A percentile compares a stretch with the other conserved stretches of the same genome.
These are phyloP conservation scores for Podospora sp. DNA, from an alignment of 495 filamentous ascomycete genomes.

Conservation along the genomic window DNA sequence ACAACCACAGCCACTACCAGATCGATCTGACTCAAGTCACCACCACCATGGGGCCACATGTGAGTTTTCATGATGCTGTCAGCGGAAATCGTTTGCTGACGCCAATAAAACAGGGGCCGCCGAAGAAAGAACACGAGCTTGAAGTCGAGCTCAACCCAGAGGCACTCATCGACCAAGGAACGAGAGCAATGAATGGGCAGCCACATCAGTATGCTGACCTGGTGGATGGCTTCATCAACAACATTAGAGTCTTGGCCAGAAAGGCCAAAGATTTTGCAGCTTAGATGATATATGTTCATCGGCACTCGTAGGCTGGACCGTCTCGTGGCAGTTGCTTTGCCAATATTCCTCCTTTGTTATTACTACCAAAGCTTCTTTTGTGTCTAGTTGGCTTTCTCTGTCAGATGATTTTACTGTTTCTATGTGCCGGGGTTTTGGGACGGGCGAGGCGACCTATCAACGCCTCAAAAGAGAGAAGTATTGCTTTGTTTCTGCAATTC, in stretches of 20 bases:
- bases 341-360: neutral
- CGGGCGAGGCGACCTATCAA: neutral
- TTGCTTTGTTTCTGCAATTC: neutral
- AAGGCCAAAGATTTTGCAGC: constrained; percentile 31
- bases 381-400: neutral
- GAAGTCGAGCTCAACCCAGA: constrained; percentile 78
- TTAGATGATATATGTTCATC: neutral
- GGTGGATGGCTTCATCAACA: constrained; percentile 82
- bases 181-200: constrained; percentile 56
- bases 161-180: constrained; percentile 70
- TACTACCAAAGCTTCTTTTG: neutral
- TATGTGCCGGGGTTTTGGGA: neutral
- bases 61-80: constrained; percentile 42
- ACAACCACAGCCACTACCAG: constrained; percentile 80
- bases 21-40: constrained; percentile 90
- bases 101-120: constrained; percentile 40
- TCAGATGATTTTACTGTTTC: neutral
- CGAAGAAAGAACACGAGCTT: constrained; percentile 79
- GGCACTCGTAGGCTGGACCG: no score
- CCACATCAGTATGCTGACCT: constrained; percentile 72
- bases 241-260: constrained; percentile 71
- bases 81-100: constrained; percentile 10
- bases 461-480: neutral
- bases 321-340: neutral
- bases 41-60: constrained; percentile 49